Conservation (phyloP, 805 yeast species). For the Candida koratica region DNA sequence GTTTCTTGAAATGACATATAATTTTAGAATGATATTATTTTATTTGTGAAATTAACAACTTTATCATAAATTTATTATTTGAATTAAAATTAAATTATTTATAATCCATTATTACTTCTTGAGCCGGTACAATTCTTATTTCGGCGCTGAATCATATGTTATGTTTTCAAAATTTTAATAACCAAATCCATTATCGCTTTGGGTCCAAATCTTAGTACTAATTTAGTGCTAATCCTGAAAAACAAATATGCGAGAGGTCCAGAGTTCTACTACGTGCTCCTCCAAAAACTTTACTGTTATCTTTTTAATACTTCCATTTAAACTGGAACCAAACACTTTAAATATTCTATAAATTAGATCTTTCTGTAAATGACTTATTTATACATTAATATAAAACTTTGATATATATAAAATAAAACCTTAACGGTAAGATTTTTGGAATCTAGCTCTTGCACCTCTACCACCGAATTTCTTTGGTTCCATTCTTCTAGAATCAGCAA, state of each 20-base stretch:
- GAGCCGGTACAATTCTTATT: no score
- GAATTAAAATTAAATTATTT: no score
- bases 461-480: conserved; percentile 99
- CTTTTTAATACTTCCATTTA: background rate
- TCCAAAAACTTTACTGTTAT: conserved; percentile 20
- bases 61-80: no score
- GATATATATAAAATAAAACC: conserved; percentile 6
- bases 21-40: no score
- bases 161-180: no score
- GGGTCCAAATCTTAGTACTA: conserved; percentile 14
- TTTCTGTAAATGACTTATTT: conserved; percentile 12
- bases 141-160: no score
- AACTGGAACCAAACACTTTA: no score
- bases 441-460: conserved; percentile 99
- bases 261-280: conserved; percentile 56
- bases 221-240: background rate
- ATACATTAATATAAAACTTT: conserved; percentile 11
- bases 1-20: no score
- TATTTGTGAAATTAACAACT: no score
- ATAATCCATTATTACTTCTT: no score
- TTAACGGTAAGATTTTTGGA: conserved; percentile 99
- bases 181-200: conserved; percentile 34
- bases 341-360: no score
- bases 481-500: conserved; percentile 99
- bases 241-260: conserved; percentile 51